These are phyloP conservation scores for Cryptococcus neoformans DNA, from an alignment of 1,284 basidiomycete genomes.

Conservation along the genomic window DNA sequence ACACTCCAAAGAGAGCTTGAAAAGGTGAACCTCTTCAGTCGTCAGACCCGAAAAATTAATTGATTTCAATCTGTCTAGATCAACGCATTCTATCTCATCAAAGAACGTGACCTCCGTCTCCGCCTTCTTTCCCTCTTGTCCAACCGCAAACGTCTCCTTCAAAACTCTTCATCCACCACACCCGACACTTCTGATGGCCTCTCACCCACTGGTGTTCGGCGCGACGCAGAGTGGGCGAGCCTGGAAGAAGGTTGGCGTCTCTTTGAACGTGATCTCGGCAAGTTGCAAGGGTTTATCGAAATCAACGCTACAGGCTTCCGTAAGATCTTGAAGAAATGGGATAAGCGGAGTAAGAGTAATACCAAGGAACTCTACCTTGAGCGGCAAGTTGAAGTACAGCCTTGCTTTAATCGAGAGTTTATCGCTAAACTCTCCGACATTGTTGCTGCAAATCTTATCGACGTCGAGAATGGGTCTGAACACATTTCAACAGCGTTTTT, in stretches of 20 bases:
- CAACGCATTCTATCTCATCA: slow-evolving; percentile 98
- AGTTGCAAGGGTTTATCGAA: slow-evolving; percentile 97
- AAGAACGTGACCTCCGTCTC: slow-evolving; percentile 91
- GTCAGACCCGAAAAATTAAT: not conserved
- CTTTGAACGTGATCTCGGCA: slow-evolving; percentile 92
- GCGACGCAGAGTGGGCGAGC: slow-evolving; percentile 79
- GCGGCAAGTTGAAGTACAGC: slow-evolving; percentile 97
- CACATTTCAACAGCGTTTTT: slow-evolving; percentile 59
- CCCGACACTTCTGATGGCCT: not conserved
- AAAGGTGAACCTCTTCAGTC: slow-evolving; percentile 61
- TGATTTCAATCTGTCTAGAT: slow-evolving; percentile 59
- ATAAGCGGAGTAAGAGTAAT: slow-evolving; percentile 90
- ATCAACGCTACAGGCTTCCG: slow-evolving; percentile 97
- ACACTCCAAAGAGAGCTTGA: slow-evolving; percentile 96
- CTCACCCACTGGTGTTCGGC: slow-evolving; percentile 41
- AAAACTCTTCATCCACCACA: slow-evolving; percentile 18
- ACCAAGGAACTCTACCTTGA: slow-evolving; percentile 96
- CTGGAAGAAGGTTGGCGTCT: slow-evolving; percentile 95
- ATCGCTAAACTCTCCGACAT: slow-evolving; percentile 95
- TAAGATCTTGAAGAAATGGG: slow-evolving; percentile 99
- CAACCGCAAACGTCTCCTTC: slow-evolving; percentile 67
- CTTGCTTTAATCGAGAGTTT: slow-evolving; percentile 96
- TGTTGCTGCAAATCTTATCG: slow-evolving; percentile 87
- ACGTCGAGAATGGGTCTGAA: slow-evolving; percentile 77
- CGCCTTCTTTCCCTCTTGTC: slow-evolving; percentile 89